Conservation (phyloP, 176 grass and related monocot species). For the Otatea glauca region DNA sequence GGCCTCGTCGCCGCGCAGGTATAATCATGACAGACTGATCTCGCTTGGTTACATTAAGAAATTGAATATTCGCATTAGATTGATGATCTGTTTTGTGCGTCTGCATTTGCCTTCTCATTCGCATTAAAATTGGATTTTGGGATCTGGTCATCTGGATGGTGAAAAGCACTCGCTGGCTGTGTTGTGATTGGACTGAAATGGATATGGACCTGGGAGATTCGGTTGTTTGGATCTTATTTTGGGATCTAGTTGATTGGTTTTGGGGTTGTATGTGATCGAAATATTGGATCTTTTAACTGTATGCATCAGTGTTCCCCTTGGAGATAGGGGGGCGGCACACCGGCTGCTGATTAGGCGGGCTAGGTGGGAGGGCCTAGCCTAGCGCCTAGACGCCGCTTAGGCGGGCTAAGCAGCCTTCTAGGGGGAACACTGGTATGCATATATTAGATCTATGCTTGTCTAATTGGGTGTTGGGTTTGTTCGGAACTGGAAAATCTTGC, state of each 20-base stretch:
- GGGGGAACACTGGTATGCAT: background rate
- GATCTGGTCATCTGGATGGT: background rate
- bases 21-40: background rate
- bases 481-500: background rate
- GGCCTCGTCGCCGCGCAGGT: conserved; percentile 92
- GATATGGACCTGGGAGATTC: conserved; percentile 23
- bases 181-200: background rate
- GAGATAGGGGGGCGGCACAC: no score
- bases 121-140: conserved; percentile 23
- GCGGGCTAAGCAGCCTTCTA: no score
- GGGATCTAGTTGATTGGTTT: background rate
- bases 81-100: background rate
- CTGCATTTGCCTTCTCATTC: background rate
- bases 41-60: background rate
- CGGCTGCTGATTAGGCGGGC: no score
- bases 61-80: background rate
- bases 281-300: background rate
- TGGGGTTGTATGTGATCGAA: background rate
- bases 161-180: background rate
- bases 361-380: no score
- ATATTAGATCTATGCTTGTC: background rate
- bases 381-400: no score
- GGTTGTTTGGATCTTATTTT: conserved; percentile 6
- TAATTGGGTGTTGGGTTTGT: background rate
- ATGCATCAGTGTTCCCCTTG: no score